Base-by-base conservation (phyloP, 2,329 filamentous ascomycete genomes). In the Aureobasidium melanogenum region DNA sequence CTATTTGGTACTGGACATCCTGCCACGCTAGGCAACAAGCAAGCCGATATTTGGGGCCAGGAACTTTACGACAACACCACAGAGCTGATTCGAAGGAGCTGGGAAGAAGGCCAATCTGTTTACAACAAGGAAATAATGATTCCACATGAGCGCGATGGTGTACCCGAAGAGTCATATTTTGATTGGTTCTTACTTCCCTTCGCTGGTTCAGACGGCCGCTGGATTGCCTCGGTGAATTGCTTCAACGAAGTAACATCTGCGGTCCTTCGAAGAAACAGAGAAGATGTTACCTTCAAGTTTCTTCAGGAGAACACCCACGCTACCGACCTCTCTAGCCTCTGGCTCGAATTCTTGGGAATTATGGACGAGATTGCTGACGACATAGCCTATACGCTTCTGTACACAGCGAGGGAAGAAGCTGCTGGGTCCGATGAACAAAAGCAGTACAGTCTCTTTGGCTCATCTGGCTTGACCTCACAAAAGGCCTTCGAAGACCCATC, bases 311-410 rank as follows among this genome's bases (percentile, higher is more conserved):
- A 59, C 14, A 17, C 55, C 1, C 22, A 50, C 14, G 44, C 59
- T 32, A 41, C n/a, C 14, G 56, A 52, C 5, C 38, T 64, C 6
- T 43, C 61, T 34, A 39, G 59, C 41, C 39, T 63, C 14, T 64
- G 63, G 61, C 22, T 41, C 15, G 55, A 61, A 15, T 64, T 63
- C 7, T 32, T 62, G 19, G n/a, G 39, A 5, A 60, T 56, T 14
- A 26, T 64, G 39, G 61, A 64, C 8, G 46, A 54, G 3, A 52
- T 47, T 1, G 30, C 38, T 22, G 54, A 59, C 8, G 64, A 65
- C 19, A 24, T 64, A 14, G 55, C 62, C 5, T 65, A 61, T 32
- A 56, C 62, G 8, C 46, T 57, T 2, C 22, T 64, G 15, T 63
- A 71, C 39, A 62, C 62, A 14, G 30, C 38, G 41, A 12, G 24